These are phyloP conservation scores for Tilletia setariae DNA, from an alignment of 1,284 basidiomycete species.

Conservation along the genomic window DNA sequence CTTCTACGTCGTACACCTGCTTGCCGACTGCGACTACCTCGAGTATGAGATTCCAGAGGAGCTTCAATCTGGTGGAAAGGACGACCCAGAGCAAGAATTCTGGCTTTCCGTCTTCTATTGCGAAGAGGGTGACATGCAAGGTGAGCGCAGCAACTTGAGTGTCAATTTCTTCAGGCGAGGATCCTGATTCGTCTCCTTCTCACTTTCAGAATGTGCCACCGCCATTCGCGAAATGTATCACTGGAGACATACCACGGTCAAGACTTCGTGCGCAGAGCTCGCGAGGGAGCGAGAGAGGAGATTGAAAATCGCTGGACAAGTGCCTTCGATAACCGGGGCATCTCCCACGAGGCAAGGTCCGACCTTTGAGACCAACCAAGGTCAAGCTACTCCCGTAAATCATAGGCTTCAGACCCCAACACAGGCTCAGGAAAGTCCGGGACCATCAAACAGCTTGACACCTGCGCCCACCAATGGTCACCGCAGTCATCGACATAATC, in stretches of 20 bases:
- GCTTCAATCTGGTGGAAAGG: neutral
- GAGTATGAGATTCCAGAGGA: neutral
- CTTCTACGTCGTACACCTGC: neutral
- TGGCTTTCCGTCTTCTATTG: neutral
- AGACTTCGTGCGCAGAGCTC: neutral
- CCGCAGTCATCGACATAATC: neutral
- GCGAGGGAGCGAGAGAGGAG: too few relatives aligned
- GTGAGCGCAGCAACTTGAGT: neutral
- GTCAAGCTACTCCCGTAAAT: neutral
- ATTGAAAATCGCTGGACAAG: neutral
- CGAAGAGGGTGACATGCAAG: neutral
- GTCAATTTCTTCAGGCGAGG: neutral
- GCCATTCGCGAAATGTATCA: neutral
- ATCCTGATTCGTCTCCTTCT: neutral
- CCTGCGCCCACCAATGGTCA: neutral
- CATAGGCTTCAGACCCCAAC: neutral
- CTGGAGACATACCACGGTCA: neutral
- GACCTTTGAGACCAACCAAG: neutral
- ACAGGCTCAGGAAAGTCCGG: neutral
- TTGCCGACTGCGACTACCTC: neutral
- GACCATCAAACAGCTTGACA: neutral
- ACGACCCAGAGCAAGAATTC: neutral
- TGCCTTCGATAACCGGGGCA: neutral
- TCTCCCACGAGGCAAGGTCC: neutral
- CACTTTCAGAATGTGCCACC: neutral